Evolutionary conservation across 768 basidiomycete species (phyloP).

Genomic region (Russula abietina): DNA sequence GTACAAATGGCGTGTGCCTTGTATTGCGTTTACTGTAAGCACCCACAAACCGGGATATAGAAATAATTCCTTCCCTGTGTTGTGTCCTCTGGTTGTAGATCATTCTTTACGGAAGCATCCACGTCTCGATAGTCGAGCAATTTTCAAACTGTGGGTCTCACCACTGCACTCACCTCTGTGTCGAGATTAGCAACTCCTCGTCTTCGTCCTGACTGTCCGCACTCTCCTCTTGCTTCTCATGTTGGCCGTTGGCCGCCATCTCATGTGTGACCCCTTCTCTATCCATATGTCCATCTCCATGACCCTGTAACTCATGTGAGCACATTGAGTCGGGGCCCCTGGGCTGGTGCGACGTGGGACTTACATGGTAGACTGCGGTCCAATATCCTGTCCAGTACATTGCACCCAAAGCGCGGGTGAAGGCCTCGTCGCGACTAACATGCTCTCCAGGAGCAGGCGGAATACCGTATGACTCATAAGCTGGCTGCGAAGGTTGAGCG

Average conservation of each 20-base stretch:
- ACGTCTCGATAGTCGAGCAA: not conserved
- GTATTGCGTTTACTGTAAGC: not conserved
- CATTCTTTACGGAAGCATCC: not conserved
- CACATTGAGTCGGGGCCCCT: not conserved
- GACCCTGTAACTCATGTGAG: slow-evolving; percentile 9
- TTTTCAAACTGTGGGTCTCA: not conserved
- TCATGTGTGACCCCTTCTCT: slow-evolving; percentile 17
- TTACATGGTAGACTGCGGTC: slow-evolving; percentile 78
- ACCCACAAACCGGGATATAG: not conserved
- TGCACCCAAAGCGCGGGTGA: slow-evolving; percentile 63
- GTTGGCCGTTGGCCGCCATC: not conserved
- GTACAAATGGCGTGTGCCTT: not conserved
- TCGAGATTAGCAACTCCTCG: slow-evolving; percentile 25
- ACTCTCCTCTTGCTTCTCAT: slow-evolving; percentile 3
- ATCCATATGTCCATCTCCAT: not conserved
- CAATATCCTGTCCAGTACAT: slow-evolving; percentile 89
- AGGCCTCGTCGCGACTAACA: slow-evolving; percentile 68
- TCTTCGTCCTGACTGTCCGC: slow-evolving; percentile 23
- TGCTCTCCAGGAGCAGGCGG: slow-evolving; percentile 32
- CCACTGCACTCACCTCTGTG: slow-evolving; percentile 25
- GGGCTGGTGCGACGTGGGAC: slow-evolving; percentile 27
- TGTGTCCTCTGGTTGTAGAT: not conserved
- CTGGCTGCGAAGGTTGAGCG: slow-evolving; percentile 24
- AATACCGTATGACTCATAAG: slow-evolving; percentile 15
- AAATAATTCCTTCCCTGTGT: not conserved